Evolutionary conservation across 225 moss, liverwort and hornwort genomes (phyloP), one percentile per base, ranked within the genome.

Genomic region (Polytrichum formosum): DNA sequence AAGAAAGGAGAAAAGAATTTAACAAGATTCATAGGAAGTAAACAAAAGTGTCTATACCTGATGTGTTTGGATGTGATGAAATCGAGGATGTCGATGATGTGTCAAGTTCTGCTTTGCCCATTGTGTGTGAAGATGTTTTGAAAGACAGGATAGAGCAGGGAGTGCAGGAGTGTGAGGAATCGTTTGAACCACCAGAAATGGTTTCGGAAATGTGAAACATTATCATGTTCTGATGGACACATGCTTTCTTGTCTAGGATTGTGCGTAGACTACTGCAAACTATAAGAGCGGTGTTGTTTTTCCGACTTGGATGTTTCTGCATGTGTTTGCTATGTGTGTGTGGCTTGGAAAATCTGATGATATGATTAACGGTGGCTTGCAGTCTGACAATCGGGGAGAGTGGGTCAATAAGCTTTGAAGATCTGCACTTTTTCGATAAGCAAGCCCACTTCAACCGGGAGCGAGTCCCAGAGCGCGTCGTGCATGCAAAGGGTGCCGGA

Each of bases 391-490:
- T 96, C 4, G 93, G 93, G 6, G 88, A 91, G 70, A 93, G 91
- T 35, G 95, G 95, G 27, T 85, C 73, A 0, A 73, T 80, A 7
- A 25, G 76, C 6, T 83, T 87, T 6, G 93, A 96, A 71, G 95
- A 96, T 23, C 72, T 85, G 4, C 95, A 93, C 54, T 28, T 93
- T 81, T 20, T 83, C 8, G 96, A 96, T 63, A 96, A 96, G 78
- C 74, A 86, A 30, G 93, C 93, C 5, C 93, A 92, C 69, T 76
- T 96, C 22, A 93, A 56, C 61, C 80, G 96, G 6, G 96, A 96
- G 81, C 90, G 93, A 1, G 56, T 96, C 7, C 93, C 91, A 0
- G 95, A 96, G 71, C 88, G 95, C 13, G 82, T 88, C 5, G 88
- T 88, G 21, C 88, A 88, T 72, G 85, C 88, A 0, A 84, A 85